Conservation (phyloP, 2,329 filamentous ascomycete genomes). For the Botryotinia calthae region DNA sequence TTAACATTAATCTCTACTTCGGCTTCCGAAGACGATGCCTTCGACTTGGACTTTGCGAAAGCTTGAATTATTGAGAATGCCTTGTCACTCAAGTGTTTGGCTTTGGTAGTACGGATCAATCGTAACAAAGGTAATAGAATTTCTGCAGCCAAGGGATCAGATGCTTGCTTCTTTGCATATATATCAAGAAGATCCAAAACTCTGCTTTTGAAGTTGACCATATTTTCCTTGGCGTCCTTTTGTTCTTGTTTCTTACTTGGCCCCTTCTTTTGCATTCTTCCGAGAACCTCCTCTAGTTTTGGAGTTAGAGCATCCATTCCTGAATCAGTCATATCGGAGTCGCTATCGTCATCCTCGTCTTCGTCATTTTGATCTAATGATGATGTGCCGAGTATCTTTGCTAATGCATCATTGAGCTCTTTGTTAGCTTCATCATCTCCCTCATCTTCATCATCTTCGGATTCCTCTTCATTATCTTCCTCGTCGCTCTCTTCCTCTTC, state of each 20-base stretch:
- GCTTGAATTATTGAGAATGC: conserved; percentile 69
- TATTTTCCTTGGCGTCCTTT: conserved; percentile 81
- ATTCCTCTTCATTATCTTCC: conserved; percentile 42
- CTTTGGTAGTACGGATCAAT: conserved; percentile 72
- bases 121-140: conserved; percentile 74
- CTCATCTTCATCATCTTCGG: conserved; percentile 41
- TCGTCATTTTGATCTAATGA: conserved; percentile 56
- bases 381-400: conserved; percentile 73
- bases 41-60: conserved; percentile 68
- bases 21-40: conserved; percentile 45
- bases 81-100: conserved; percentile 72
- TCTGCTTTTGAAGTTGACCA: conserved; percentile 92
- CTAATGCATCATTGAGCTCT: conserved; percentile 67
- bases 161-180: conserved; percentile 76
- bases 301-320: conserved; percentile 90
- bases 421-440: conserved; percentile 43
- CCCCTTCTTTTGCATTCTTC: conserved; percentile 63
- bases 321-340: conserved; percentile 89
- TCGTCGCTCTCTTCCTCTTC: conserved; percentile 46
- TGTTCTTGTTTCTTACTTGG: conserved; percentile 75
- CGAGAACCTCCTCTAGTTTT: conserved; percentile 82
- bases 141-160: conserved; percentile 63
- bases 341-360: conserved; percentile 57
- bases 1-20: conserved; percentile 44
- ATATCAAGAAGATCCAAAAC: conserved; percentile 84